phyloP scores from a whole-genome alignment of 1,284 basidiomycete species.

The Trichosporon faecale region DNA sequence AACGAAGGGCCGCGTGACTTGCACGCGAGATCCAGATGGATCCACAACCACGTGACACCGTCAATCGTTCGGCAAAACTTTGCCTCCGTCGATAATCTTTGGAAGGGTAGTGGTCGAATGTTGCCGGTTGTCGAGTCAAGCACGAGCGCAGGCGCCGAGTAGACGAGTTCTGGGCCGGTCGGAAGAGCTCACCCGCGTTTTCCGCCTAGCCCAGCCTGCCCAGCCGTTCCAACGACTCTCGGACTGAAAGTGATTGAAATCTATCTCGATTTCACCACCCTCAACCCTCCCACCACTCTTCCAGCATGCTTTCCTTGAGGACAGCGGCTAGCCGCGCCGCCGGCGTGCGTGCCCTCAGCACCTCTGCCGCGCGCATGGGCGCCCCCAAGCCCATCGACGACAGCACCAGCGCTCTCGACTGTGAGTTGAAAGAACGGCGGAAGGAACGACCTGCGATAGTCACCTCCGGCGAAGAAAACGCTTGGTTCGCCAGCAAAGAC shows the following conservation, averaged over 20 bases:
- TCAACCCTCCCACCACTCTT: not conserved
- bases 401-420: conserved; percentile 90
- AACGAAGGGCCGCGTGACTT: not conserved
- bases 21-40: not conserved
- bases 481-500: not conserved
- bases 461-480: not conserved
- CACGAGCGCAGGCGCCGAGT: not conserved
- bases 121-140: conserved; percentile 9
- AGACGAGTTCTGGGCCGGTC: not conserved
- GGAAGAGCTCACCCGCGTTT: conserved; percentile 10
- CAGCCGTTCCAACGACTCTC: not conserved
- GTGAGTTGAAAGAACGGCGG: conserved; percentile 61
- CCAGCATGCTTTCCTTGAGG: conserved; percentile 19
- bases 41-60: not conserved
- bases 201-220: not conserved
- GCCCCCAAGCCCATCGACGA: conserved; percentile 66
- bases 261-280: conserved; percentile 1
- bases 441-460: not conserved
- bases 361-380: conserved; percentile 20
- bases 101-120: not conserved
- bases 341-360: conserved; percentile 20
- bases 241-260: not conserved
- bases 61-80: conserved; percentile 3
- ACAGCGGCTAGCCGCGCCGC: conserved; percentile 11
- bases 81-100: conserved; percentile 2